phyloP scores from a whole-genome alignment of 163 green algal genomes.

The Scenedesmus sp. region DNA sequence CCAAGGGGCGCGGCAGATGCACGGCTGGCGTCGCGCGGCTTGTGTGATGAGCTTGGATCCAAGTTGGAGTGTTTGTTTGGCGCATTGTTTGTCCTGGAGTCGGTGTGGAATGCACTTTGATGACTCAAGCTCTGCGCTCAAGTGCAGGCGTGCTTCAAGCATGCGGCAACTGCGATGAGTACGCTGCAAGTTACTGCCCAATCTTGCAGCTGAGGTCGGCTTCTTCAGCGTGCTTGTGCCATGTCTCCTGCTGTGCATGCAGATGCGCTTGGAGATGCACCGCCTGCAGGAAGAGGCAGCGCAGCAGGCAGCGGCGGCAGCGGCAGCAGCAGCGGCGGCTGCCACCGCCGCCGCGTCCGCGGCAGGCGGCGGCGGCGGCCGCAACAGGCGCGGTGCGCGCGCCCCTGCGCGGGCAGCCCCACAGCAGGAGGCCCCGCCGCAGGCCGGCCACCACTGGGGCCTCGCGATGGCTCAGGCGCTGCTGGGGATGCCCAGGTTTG shows the following conservation, averaged over 20 bases:
- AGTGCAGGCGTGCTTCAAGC: too few species aligned
- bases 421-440: neutral
- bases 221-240: neutral
- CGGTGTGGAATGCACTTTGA: too few species aligned
- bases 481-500: conserved; percentile 33
- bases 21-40: neutral
- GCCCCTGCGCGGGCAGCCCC: neutral
- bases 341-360: neutral
- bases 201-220: too few species aligned
- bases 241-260: neutral
- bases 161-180: too few species aligned
- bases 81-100: too few species aligned
- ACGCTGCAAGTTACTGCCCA: too few species aligned
- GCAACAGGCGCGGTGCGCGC: conserved; percentile 32
- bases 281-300: conserved; percentile 23
- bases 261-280: conserved; percentile 23
- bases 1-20: neutral
- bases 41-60: neutral
- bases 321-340: conserved; percentile 7
- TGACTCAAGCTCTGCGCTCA: too few species aligned
- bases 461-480: conserved; percentile 41
- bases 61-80: too few species aligned
- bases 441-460: neutral
- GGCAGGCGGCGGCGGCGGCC: neutral
- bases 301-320: neutral